Percentiles rank a stretch among this genome's conserved stretches.
phyloP scores from a whole-genome alignment of 2,329 filamentous ascomycete genomes.

The Zymoseptoria ardabiliae region DNA sequence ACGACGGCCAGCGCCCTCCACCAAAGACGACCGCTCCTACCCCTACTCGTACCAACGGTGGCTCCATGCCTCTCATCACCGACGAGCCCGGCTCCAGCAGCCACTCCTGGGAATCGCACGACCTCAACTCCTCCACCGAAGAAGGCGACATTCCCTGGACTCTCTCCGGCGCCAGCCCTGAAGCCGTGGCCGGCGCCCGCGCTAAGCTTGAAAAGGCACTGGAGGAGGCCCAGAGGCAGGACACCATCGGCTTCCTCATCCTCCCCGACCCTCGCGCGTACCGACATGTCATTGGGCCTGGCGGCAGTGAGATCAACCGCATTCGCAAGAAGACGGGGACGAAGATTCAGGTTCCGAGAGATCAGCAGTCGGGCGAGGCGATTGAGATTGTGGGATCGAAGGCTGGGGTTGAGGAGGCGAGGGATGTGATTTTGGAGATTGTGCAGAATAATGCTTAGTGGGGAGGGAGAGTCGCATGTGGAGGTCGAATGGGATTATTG shows the following conservation, averaged over 20 bases:
- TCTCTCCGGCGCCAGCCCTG: conserved; percentile 62
- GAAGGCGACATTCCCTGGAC: conserved; percentile 71
- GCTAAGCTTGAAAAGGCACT: conserved; percentile 66
- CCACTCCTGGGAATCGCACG: conserved; percentile 78
- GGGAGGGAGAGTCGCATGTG: too few relatives aligned
- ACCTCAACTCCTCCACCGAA: conserved; percentile 64
- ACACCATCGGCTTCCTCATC: conserved; percentile 75
- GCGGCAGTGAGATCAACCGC: conserved; percentile 82
- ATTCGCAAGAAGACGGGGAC: conserved; percentile 90
- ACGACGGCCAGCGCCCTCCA: conserved; percentile 72
- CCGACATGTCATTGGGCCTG: conserved; percentile 80
- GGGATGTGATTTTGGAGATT: conserved; percentile 78
- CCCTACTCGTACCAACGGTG: conserved; percentile 43
- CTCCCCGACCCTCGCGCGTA: conserved; percentile 85
- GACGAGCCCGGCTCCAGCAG: conserved; percentile 60
- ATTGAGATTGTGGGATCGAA: conserved; percentile 80
- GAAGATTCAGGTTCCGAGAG: conserved; percentile 80
- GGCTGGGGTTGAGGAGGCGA: conserved; percentile 78
- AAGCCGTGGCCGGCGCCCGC: conserved; percentile 76
- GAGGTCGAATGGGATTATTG: too few relatives aligned
- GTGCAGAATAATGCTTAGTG: conserved; percentile 44
- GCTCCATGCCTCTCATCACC: conserved; percentile 79
- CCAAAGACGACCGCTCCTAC: conserved; percentile 51
- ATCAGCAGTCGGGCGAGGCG: conserved; percentile 66
- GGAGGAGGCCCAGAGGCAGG: conserved; percentile 61